phyloP scores from a whole-genome alignment of 2,329 filamentous ascomycete genomes.

The Fusarium sp. region DNA sequence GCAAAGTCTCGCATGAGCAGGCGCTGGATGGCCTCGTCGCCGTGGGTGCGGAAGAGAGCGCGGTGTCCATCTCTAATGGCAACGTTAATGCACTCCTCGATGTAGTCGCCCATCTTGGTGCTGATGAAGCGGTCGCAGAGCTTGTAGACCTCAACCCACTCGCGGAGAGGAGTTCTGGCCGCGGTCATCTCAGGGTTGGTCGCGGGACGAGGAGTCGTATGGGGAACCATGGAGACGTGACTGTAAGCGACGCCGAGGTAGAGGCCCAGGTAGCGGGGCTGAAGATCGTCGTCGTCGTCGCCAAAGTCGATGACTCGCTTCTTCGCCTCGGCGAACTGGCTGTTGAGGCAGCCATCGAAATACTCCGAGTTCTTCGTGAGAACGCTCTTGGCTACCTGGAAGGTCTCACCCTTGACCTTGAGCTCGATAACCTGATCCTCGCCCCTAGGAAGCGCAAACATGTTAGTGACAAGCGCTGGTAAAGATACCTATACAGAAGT shows the following conservation, averaged over 20 bases:
- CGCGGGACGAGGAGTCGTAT: conserved; percentile 38
- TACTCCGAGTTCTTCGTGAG: conserved; percentile 50
- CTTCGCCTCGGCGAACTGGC: conserved; percentile 44
- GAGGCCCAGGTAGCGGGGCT: conserved; percentile 48
- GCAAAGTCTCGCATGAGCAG: conserved; percentile 50
- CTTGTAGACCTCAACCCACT: conserved; percentile 52
- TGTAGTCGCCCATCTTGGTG: conserved; percentile 44
- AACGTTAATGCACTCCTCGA: conserved; percentile 46
- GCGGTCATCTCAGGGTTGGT: conserved; percentile 42
- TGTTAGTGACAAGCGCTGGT: conserved; percentile 1
- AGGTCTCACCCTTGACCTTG: conserved; percentile 44
- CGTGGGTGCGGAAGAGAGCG: conserved; percentile 45
- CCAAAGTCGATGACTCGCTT: conserved; percentile 44
- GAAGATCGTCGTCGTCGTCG: conserved; percentile 47
- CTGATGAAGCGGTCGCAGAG: conserved; percentile 52
- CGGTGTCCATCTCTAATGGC: conserved; percentile 49
- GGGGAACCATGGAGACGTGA: conserved; percentile 49
- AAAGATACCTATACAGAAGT: background rate
- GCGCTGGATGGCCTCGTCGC: conserved; percentile 45
- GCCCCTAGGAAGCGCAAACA: conserved; percentile 32
- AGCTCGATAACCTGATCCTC: conserved; percentile 48
- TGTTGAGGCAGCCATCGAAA: conserved; percentile 45
- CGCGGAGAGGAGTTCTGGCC: conserved; percentile 45
- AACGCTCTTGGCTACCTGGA: conserved; percentile 46
- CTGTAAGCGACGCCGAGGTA: conserved; percentile 52